A percentile compares a stretch with the other conserved stretches of the same genome.
These are phyloP conservation scores for Tylopilus sp. DNA, from an alignment of 1,284 basidiomycete species.

Conservation along the genomic window DNA sequence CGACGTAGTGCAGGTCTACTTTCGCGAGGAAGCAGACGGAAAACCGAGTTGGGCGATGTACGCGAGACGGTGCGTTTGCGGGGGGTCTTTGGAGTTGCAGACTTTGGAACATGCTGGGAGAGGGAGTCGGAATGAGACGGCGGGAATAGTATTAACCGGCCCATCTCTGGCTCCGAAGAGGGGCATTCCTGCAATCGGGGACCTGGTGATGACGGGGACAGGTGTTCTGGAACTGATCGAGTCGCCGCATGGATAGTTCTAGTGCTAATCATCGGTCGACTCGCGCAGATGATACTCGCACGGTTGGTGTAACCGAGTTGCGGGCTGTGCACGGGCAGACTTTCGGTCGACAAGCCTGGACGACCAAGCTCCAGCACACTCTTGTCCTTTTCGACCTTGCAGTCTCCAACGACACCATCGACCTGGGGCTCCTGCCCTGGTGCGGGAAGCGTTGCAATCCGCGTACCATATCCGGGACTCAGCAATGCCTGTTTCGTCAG, in stretches of 20 bases:
- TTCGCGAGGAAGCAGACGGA: slow-evolving; percentile 94
- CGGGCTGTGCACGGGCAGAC: slow-evolving; percentile 20
- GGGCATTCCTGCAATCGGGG: slow-evolving; percentile 13
- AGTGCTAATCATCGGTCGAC: slow-evolving; percentile 4
- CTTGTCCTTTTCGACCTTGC: slow-evolving; percentile 26
- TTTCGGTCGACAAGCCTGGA: slow-evolving; percentile 32
- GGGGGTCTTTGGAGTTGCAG: slow-evolving; percentile 26
- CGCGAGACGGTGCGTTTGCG: slow-evolving; percentile 58
- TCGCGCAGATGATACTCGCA: background rate
- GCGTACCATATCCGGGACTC: slow-evolving; percentile 22
- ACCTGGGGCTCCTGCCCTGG: slow-evolving; percentile 3
- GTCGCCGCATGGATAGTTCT: background rate
- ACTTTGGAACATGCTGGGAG: slow-evolving; percentile 8
- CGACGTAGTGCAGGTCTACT: slow-evolving; percentile 83
- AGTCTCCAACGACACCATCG: slow-evolving; percentile 1
- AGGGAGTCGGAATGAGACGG: slow-evolving; percentile 7
- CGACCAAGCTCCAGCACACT: slow-evolving; percentile 30
- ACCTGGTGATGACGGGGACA: slow-evolving; percentile 16
- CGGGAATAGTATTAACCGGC: slow-evolving; percentile 23
- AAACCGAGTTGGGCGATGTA: slow-evolving; percentile 95
- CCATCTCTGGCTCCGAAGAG: slow-evolving; percentile 18
- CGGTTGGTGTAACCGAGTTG: slow-evolving; percentile 1
- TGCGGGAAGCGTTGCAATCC: slow-evolving; percentile 26
- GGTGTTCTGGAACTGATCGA: slow-evolving; percentile 14
- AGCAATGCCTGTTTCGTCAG: slow-evolving; percentile 22